Base-by-base conservation (phyloP, 768 basidiomycete genomes). In the Coprinopsis strossmayeri region DNA sequence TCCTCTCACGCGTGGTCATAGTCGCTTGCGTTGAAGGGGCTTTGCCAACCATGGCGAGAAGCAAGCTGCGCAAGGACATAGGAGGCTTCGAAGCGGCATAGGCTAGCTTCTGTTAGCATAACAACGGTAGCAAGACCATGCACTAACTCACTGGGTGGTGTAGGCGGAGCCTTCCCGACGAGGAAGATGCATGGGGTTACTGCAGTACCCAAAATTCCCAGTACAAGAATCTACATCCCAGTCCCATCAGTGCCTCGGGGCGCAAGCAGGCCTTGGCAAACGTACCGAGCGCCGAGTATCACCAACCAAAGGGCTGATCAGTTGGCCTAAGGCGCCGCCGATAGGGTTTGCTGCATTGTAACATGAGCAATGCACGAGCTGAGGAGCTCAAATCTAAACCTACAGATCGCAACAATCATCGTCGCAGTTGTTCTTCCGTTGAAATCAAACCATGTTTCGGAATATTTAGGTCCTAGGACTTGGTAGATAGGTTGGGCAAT, bases 401-500 rank as follows among this genome's bases (percentile, higher is more conserved):
- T 48, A 77, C 79, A 68, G 37, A 81, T 76, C 5, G 76, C 72
- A 25, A 78, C 57, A 17, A 77, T 59, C 77, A 78, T 81, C 1
- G 76, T 92, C 11, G 87, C 87, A 0, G 89, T 91, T 2, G 85
- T 90, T 34, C 90, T 73, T 12, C 83, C 80, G 50, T 76, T 69
- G 40, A 90, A 64, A 52, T 85, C 80, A 57, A 92, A 92, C 90
- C 90, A 92, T 26, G 67, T 77, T 60, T 92, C 86, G 0, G 89
- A 90, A 63, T 84, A 92, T 45, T 78, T 82, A 1, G 90, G 87
- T 3, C 84, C 85, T 7, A 91, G 66, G 21, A 91, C 76, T 64
- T 88, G 87, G 62, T 79, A 91, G 12, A 82, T 68, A 2, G 88
- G 81, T 58, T 88, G 84, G 2, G 85, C 69, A 39, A 87, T 62